Conservation (phyloP, 345 rosid species). For the Bruguiera gymnorhiza region DNA sequence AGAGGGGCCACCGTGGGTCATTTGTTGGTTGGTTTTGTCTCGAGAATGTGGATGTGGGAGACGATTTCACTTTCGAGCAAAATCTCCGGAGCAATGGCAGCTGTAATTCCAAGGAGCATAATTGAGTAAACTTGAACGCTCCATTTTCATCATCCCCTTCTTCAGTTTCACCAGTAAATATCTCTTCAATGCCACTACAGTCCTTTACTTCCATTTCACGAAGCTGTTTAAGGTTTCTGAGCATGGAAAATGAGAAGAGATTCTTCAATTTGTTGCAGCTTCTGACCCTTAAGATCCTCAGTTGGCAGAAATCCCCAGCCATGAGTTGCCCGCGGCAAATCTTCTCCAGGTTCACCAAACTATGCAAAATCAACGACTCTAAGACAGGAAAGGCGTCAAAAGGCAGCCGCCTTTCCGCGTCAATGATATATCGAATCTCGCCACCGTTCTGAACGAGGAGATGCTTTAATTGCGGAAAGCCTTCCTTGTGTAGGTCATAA, state of each 20-base stretch:
- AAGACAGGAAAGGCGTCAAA: slow-evolving; percentile 7
- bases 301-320: slow-evolving; percentile 2
- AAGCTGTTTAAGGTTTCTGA: slow-evolving; percentile 11
- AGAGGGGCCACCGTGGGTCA: too few relatives aligned
- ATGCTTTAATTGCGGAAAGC: slow-evolving; percentile 11
- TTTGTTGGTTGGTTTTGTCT: too few relatives aligned
- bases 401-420: not conserved
- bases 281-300: slow-evolving; percentile 11
- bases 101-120: slow-evolving; percentile 2
- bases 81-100: too few relatives aligned
- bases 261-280: slow-evolving; percentile 18
- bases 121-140: not conserved
- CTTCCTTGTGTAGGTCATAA: not conserved
- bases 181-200: slow-evolving; percentile 20
- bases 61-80: too few relatives aligned
- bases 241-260: slow-evolving; percentile 21
- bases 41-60: too few relatives aligned
- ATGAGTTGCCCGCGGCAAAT: slow-evolving; percentile 8
- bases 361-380: slow-evolving; percentile 21
- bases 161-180: slow-evolving; percentile 6
- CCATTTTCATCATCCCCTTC: not conserved
- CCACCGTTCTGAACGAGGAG: not conserved
- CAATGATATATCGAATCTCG: not conserved
- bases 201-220: slow-evolving; percentile 9
- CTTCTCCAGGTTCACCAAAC: slow-evolving; percentile 21